These are phyloP conservation scores for Rhizopogon parksii DNA, from an alignment of 1,284 basidiomycete species.

Conservation along the genomic window DNA sequence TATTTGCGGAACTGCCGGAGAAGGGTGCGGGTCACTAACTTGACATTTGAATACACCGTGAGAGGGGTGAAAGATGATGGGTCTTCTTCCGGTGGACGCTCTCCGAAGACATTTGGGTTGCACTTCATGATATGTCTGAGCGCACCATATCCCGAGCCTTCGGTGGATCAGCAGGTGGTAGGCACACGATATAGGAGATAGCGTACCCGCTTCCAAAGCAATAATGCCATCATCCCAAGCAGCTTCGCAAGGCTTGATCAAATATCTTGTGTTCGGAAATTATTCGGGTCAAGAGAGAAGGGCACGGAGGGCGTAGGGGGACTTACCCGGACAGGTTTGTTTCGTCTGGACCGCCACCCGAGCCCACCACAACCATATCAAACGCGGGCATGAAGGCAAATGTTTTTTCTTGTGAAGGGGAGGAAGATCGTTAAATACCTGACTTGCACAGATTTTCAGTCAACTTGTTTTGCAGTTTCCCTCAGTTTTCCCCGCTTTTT, in stretches of 20 bases:
- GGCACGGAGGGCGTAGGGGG: neutral
- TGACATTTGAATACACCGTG: conserved; percentile 25
- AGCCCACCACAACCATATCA: conserved; percentile 67
- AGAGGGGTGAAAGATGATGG: conserved; percentile 16
- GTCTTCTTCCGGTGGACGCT: conserved; percentile 9
- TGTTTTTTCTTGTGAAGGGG: neutral
- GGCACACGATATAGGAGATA: neutral
- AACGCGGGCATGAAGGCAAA: conserved; percentile 42
- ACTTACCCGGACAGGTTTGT: conserved; percentile 68
- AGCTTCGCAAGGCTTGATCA: conserved; percentile 53
- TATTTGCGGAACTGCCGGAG: neutral
- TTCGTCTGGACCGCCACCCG: conserved; percentile 72
- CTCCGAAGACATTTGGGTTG: conserved; percentile 47
- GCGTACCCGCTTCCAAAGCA: conserved; percentile 66
- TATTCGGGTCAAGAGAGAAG: neutral
- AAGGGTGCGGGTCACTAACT: conserved; percentile 15
- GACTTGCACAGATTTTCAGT: conserved; percentile 1
- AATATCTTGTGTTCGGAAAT: conserved; percentile 45
- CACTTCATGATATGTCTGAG: conserved; percentile 45
- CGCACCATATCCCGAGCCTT: conserved; percentile 68
- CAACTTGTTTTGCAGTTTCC: conserved; percentile 4
- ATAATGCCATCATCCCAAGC: conserved; percentile 65
- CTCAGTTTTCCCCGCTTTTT: conserved; percentile 5
- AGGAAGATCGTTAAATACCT: conserved; percentile 2
- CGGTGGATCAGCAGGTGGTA: neutral